These are phyloP conservation scores for Neurospora sp. DNA, from an alignment of 495 filamentous ascomycete genomes.

Conservation along the genomic window DNA sequence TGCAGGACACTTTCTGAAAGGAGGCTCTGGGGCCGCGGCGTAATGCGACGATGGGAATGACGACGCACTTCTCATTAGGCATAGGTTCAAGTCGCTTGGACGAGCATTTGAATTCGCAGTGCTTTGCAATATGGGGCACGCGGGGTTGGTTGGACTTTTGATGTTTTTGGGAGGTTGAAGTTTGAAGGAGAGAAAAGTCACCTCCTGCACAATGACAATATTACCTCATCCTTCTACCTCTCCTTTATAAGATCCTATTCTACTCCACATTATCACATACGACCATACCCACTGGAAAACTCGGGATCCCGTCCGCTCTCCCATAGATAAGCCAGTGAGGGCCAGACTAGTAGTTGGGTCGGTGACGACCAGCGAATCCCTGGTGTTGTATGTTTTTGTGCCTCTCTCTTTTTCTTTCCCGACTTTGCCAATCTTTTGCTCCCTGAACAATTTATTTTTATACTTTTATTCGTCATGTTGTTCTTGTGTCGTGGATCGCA, in stretches of 20 bases:
- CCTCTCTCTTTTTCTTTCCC: background rate
- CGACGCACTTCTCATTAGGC: no score
- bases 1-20: no score
- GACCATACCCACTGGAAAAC: background rate
- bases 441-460: background rate
- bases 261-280: background rate
- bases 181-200: background rate
- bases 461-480: background rate
- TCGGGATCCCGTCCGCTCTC: conserved; percentile 44
- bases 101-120: background rate
- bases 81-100: background rate
- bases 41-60: no score
- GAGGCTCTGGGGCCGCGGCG: no score
- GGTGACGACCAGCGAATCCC: conserved; percentile 31
- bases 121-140: background rate
- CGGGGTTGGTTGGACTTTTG: background rate
- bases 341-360: conserved; percentile 37
- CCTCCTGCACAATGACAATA: background rate
- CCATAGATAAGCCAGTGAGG: conserved; percentile 30
- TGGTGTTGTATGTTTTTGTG: conserved; percentile 35
- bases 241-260: background rate
- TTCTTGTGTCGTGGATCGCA: background rate
- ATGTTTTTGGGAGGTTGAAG: background rate
- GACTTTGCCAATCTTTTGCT: background rate
- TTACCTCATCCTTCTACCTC: background rate